Conservation (phyloP, 176 grass and related monocot genomes). For the Triticum urartu region DNA sequence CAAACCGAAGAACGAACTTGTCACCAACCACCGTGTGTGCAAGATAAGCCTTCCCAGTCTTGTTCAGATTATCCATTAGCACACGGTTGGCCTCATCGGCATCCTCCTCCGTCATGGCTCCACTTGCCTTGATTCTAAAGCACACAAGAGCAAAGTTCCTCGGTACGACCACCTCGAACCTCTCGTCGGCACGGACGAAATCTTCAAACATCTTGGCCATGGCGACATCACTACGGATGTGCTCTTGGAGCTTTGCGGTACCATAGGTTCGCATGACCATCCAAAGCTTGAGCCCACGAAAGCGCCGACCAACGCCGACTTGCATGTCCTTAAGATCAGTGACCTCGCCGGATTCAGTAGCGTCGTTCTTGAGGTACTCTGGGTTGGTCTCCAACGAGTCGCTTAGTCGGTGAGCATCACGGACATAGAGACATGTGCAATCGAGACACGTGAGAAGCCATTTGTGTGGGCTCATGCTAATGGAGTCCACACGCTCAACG, state of each 20-base stretch:
- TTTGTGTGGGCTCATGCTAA: not conserved
- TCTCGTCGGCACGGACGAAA: not conserved
- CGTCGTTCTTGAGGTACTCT: not conserved
- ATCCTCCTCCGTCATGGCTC: not conserved
- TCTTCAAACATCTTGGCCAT: not conserved
- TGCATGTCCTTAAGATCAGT: conserved; percentile 5
- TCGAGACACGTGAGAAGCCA: not conserved
- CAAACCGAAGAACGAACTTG: not conserved
- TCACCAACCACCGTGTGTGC: not conserved
- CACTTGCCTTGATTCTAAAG: not conserved
- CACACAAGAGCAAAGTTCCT: conserved; percentile 4
- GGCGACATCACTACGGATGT: not conserved
- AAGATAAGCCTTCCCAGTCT: not conserved
- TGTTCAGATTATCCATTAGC: not conserved
- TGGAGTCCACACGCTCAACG: not conserved
- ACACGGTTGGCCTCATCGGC: not conserved
- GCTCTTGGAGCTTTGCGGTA: conserved; percentile 1
- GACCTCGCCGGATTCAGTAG: not conserved
- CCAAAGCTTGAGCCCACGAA: conserved; percentile 3
- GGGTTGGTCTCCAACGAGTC: not conserved
- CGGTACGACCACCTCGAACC: not conserved
- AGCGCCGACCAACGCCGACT: not conserved
- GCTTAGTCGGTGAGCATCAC: not conserved
- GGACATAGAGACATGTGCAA: not conserved
- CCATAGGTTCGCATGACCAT: conserved; percentile 10